phyloP scores from a whole-genome alignment of 179 eudicot genomes.

The Sideroxylon spinosum region DNA sequence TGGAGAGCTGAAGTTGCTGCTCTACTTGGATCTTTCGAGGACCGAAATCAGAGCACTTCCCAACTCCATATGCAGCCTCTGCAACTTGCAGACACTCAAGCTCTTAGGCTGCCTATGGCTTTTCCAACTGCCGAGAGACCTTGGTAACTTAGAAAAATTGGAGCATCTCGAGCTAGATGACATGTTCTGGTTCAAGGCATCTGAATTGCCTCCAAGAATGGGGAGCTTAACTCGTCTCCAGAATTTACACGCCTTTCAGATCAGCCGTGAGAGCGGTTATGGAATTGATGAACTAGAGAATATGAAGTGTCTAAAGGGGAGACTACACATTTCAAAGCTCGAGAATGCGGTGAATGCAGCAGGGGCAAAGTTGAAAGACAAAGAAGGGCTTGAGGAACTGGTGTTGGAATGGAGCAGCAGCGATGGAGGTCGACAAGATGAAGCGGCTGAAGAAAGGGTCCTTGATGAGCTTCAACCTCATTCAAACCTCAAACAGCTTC shows the following conservation, averaged over 20 bases:
- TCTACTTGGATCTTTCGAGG: slow-evolving; percentile 24
- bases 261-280: slow-evolving; percentile 17
- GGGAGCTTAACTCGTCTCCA: slow-evolving; percentile 23
- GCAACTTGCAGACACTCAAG: slow-evolving; percentile 19
- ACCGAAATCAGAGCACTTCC: slow-evolving; percentile 28
- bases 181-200: slow-evolving; percentile 29
- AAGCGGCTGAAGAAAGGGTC: slow-evolving; percentile 9
- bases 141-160: slow-evolving; percentile 23
- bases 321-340: slow-evolving; percentile 23
- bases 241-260: slow-evolving; percentile 18
- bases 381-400: slow-evolving; percentile 19
- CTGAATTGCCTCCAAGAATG: slow-evolving; percentile 23
- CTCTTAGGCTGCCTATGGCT: slow-evolving; percentile 28
- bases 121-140: slow-evolving; percentile 25
- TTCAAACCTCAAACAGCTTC: slow-evolving; percentile 20
- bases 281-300: slow-evolving; percentile 23
- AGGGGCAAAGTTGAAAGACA: slow-evolving; percentile 22
- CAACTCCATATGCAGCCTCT: slow-evolving; percentile 24
- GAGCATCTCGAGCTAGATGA: slow-evolving; percentile 28
- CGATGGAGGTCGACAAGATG: slow-evolving; percentile 14
- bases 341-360: slow-evolving; percentile 23
- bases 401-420: slow-evolving; percentile 28
- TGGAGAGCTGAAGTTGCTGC: slow-evolving; percentile 25
- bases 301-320: slow-evolving; percentile 21
- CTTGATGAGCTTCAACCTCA: slow-evolving; percentile 30